These are phyloP conservation scores for Sporothrix curviconia DNA, from an alignment of 2,329 filamentous ascomycete genomes.

Conservation along the genomic window DNA sequence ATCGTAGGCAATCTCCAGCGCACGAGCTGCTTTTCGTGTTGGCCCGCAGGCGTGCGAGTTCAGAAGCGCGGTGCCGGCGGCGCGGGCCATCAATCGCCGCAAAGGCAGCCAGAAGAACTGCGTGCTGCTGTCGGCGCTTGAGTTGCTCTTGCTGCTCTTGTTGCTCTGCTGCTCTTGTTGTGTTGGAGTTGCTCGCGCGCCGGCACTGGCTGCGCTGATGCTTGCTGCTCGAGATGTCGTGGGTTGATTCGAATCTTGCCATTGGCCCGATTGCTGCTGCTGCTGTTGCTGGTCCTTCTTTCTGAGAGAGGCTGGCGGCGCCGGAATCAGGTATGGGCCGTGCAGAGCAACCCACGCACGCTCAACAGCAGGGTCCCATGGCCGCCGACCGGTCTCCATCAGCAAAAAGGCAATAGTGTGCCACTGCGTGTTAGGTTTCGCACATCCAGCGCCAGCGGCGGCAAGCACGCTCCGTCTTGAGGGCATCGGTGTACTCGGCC, in stretches of 20 bases:
- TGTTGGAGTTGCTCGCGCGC: slow-evolving; percentile 18
- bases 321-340: slow-evolving; percentile 37
- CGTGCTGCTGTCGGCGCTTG: slow-evolving; percentile 21
- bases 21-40: slow-evolving; percentile 23
- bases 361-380: slow-evolving; percentile 40
- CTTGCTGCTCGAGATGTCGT: not conserved
- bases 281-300: not conserved
- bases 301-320: not conserved
- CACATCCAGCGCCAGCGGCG: slow-evolving; percentile 52
- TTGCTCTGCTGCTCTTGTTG: slow-evolving; percentile 6
- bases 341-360: slow-evolving; percentile 43
- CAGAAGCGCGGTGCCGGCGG: slow-evolving; percentile 31
- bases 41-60: slow-evolving; percentile 29
- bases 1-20: slow-evolving; percentile 27
- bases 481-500: slow-evolving; percentile 47
- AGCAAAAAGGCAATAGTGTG: slow-evolving; percentile 51
- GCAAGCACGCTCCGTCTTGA: slow-evolving; percentile 42
- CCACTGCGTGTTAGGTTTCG: slow-evolving; percentile 53
- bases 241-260: not conserved
- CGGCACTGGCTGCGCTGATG: not conserved
- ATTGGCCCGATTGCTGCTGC: too few relatives aligned
- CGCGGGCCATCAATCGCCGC: slow-evolving; percentile 33
- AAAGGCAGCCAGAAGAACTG: slow-evolving; percentile 35
- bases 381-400: slow-evolving; percentile 41
- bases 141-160: slow-evolving; percentile 17